Base-by-base conservation (phyloP, 352 stramenopile genomes). In the Phytophthora tentaculata region DNA sequence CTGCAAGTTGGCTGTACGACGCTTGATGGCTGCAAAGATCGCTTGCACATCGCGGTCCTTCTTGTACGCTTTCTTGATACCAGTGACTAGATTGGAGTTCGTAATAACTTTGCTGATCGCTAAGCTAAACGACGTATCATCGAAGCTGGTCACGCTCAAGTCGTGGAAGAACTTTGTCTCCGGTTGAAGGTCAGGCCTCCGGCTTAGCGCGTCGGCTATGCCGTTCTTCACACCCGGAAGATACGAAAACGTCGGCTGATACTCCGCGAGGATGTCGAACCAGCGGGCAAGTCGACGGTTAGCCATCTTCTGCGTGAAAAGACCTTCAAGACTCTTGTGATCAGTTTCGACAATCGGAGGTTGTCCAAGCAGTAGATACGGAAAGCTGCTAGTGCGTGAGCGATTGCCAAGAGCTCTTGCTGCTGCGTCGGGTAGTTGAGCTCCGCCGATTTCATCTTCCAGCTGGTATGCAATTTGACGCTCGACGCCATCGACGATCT, bases 381-480 rank as follows among this genome's bases (percentile, higher is more conserved):
- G 4, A 51, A 67, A 0, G 20, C 41, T 2, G 20, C 22, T 3
- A 67, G 44, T 3, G 26, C 28, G 17, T 67, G 17, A 1, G 56
- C 17, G 5, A 67, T n/a, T 67, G 4, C 60, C 2, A 67, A 22
- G 16, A 51, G 43, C 19, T 61, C 61, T 41, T 52, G 51, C 23
- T 61, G 19, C 13, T 54, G 59, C 5, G 47, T 56, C 8, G 52
- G 56, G 22, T 73, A 73, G 29, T 63, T 63, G 3, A 64, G 26
- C 52, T 73, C 53, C 5, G 65, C 53, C 22, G 51, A 39, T 23
- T 62, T 64, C 57, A 67, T 73, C 28, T 73, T 73, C 14, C 45
- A 44, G 14, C 45, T 61, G 5, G 45, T 32, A 52, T 28, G 44
- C 44, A 29, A 52, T 52, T 2, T 2, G 45, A 52, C 23, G 20